Percentiles rank a stretch among this genome's conserved stretches.
These are phyloP conservation scores for Penicillium psychrosexuale DNA, from an alignment of 2,329 filamentous ascomycete species.

Conservation along the genomic window DNA sequence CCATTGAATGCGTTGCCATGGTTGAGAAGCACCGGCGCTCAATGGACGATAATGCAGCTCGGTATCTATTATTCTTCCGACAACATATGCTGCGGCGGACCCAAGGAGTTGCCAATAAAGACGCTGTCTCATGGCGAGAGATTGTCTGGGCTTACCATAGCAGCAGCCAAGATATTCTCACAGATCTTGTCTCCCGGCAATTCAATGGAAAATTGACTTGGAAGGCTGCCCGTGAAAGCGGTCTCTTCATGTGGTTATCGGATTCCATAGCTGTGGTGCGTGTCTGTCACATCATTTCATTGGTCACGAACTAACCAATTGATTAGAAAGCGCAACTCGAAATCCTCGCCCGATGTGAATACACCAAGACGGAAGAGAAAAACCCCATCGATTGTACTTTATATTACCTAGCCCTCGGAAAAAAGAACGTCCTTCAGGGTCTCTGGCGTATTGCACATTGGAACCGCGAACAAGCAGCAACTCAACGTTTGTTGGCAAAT, in stretches of 20 bases:
- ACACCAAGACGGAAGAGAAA: conserved; percentile 80
- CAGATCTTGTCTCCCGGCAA: conserved; percentile 76
- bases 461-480: conserved; percentile 80
- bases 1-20: conserved; percentile 76
- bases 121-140: conserved; percentile 58
- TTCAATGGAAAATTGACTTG: conserved; percentile 78
- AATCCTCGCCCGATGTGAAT: conserved; percentile 86
- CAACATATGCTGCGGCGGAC: conserved; percentile 71
- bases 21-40: conserved; percentile 85
- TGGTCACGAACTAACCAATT: neutral
- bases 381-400: conserved; percentile 89
- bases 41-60: conserved; percentile 83
- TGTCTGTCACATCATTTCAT: conserved; percentile 2
- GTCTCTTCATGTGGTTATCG: conserved; percentile 91
- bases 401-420: conserved; percentile 84
- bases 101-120: conserved; percentile 57
- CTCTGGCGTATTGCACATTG: conserved; percentile 93
- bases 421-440: conserved; percentile 85
- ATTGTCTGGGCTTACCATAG: conserved; percentile 48
- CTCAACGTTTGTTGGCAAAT: conserved; percentile 76
- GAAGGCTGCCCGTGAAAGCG: conserved; percentile 80
- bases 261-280: conserved; percentile 73
- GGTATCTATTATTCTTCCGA: conserved; percentile 83
- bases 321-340: conserved; percentile 74
- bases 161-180: conserved; percentile 75